Conservation (phyloP, 805 yeast species). For the Jamesozyma gamospora region DNA sequence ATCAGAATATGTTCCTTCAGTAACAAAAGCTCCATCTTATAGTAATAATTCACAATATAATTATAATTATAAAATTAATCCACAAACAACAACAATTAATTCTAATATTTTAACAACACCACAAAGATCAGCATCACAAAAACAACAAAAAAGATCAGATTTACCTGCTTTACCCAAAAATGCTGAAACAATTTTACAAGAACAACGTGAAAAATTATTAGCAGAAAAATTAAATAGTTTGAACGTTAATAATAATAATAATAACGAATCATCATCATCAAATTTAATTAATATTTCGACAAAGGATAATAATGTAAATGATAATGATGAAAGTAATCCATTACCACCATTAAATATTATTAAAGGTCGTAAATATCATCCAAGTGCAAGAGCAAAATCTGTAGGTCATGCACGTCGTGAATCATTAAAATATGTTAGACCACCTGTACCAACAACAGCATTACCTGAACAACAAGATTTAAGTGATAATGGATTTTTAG, state of each 20-base stretch:
- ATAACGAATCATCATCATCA: not conserved
- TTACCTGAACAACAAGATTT: slow-evolving; percentile 19
- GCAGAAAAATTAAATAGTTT: slow-evolving; percentile 16
- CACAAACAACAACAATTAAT: not conserved
- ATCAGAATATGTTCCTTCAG: slow-evolving; percentile 27
- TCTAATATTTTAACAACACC: slow-evolving; percentile 12
- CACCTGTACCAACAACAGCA: slow-evolving; percentile 26
- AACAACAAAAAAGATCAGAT: slow-evolving; percentile 16
- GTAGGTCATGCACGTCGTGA: slow-evolving; percentile 60
- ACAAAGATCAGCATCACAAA: slow-evolving; percentile 22
- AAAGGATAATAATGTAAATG: not conserved
- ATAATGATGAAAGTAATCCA: slow-evolving; percentile 16
- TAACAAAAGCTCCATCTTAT: slow-evolving; percentile 28
- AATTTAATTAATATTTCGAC: not conserved
- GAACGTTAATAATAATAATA: slow-evolving; percentile 7
- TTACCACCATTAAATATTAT: slow-evolving; percentile 17
- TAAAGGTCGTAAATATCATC: slow-evolving; percentile 42
- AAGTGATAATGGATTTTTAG: slow-evolving; percentile 36
- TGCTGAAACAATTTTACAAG: slow-evolving; percentile 27
- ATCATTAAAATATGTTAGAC: slow-evolving; percentile 34
- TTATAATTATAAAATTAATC: not conserved
- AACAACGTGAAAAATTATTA: slow-evolving; percentile 20
- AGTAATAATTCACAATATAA: not conserved
- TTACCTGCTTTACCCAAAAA: slow-evolving; percentile 30
- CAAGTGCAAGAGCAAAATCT: slow-evolving; percentile 81